Evolutionary conservation across 2,329 filamentous ascomycete species (phyloP).

Genomic region (Talaromyces sp.): DNA sequence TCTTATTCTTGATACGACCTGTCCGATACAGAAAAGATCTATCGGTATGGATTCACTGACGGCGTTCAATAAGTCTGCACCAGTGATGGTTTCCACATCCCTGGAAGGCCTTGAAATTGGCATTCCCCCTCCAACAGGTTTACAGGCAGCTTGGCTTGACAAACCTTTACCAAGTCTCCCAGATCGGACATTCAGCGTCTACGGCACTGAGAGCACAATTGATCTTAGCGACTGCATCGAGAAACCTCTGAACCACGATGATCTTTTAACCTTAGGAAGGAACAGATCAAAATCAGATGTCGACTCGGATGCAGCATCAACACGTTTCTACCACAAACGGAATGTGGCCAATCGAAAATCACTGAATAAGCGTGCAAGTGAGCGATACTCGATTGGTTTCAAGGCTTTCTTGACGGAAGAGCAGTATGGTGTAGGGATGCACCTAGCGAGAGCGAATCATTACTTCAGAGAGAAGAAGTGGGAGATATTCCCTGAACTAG

Average conservation of each 20-base stretch:
- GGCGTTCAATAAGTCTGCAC: constrained; percentile 27
- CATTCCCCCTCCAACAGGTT: constrained; percentile 29
- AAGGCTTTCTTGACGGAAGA: constrained; percentile 26
- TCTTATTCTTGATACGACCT: neutral
- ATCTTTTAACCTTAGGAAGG: neutral
- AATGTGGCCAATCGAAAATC: constrained; percentile 6
- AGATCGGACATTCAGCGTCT: constrained; percentile 16
- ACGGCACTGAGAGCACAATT: constrained; percentile 12
- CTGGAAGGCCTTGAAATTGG: constrained; percentile 38
- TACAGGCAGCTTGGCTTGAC: constrained; percentile 23
- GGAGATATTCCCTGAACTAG: constrained; percentile 41
- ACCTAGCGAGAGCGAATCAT: constrained; percentile 29
- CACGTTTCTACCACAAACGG: neutral
- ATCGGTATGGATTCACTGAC: constrained; percentile 18
- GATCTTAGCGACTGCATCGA: neutral
- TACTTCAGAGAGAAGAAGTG: constrained; percentile 43
- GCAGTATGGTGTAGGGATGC: constrained; percentile 25
- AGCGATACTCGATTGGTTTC: constrained; percentile 19
- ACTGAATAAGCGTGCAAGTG: neutral
- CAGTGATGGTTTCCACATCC: constrained; percentile 33
- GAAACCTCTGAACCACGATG: neutral
- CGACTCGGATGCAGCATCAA: neutral
- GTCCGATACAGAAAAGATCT: neutral
- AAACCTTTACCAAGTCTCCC: constrained; percentile 18
- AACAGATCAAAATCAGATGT: neutral